Base-by-base conservation (phyloP, 2,329 filamentous ascomycete genomes). In the Fusarium veterinarium region DNA sequence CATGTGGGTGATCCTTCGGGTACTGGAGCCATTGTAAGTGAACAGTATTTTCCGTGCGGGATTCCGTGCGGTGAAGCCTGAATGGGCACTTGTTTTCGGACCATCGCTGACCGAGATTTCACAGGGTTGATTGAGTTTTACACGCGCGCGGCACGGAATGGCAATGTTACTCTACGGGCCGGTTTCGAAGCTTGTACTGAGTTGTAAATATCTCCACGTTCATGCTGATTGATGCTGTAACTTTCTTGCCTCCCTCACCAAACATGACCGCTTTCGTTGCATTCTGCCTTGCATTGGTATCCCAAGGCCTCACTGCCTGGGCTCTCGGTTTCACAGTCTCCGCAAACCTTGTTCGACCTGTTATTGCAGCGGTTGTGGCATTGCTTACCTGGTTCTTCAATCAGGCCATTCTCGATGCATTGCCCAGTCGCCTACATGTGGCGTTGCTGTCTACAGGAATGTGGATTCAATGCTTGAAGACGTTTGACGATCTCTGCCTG, bases 381-480 rank as follows among this genome's bases (percentile, higher is more conserved):
- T 17, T 38, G 28, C 55, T 74, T 23, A 72, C 64, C 7, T 64
- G 58, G 72, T 14, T 61, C 12, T 74, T 74, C 58, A 60, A 63
- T 16, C 37, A 61, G 40, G 46, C 58, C n/a, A 45, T 74, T 11
- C 45, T 53, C 8, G 30, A 65, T 30, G 59, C 51, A 1, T 53
- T 73, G 3, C 48, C 58, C 2, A 73, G 66, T 16, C 65, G 69
- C 16, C 51, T 75, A 10, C 65, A 74, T 23, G 52, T 74, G n/a
- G 72, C 72, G 2, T 25, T 75, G 33, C 45, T 75, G 2, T 70
- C 69, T 49, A 68, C 72, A 12, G 56, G 53, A 30, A 71, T 71
- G 65, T 75, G 72, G 72, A 75, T 75, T 45, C 72, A 74, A 41
- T 65, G 60, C 20, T 17, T 75, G 8, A 75, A 74, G 40, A 61